Evolutionary conservation across 257 asterid species (phyloP).

Genomic region (Solanum pimpinellifolium): DNA sequence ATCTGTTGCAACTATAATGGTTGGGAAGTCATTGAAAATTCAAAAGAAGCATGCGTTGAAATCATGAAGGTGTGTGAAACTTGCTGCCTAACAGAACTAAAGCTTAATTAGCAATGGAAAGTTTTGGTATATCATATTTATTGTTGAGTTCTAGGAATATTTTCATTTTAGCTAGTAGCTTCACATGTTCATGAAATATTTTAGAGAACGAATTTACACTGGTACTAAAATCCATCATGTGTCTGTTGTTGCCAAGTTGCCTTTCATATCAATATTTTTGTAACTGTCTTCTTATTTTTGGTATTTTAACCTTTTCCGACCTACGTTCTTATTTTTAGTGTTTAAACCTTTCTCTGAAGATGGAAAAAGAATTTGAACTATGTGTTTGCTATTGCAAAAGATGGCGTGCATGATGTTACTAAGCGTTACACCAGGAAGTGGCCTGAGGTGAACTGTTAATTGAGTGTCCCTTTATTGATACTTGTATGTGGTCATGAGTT

Average conservation of each 20-base stretch:
- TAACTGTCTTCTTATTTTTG: not conserved
- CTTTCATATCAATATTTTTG: not conserved
- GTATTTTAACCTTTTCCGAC: not conserved
- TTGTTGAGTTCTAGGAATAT: not conserved
- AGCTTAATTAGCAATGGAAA: not conserved
- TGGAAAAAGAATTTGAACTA: conserved; percentile 80
- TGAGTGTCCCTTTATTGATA: not conserved
- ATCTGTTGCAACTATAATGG: not conserved
- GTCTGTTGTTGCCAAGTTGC: not conserved
- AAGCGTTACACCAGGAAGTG: conserved; percentile 90
- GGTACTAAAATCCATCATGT: not conserved
- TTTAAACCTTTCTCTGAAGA: conserved; percentile 35
- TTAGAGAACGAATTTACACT: not conserved
- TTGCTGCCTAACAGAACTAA: not conserved
- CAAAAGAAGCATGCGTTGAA: not conserved
- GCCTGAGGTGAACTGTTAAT: conserved; percentile 50
- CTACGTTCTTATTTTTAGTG: conserved; percentile 6
- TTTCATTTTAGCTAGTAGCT: not conserved
- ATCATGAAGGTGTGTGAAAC: not conserved
- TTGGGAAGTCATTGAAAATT: not conserved
- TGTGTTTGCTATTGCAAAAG: conserved; percentile 58
- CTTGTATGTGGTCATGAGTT: not conserved
- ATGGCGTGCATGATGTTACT: conserved; percentile 91
- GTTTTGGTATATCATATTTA: not conserved
- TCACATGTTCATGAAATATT: not conserved